Base-by-base conservation (phyloP, 2,329 filamentous ascomycete genomes). In the Aspergillus pseudoviridinutans region DNA sequence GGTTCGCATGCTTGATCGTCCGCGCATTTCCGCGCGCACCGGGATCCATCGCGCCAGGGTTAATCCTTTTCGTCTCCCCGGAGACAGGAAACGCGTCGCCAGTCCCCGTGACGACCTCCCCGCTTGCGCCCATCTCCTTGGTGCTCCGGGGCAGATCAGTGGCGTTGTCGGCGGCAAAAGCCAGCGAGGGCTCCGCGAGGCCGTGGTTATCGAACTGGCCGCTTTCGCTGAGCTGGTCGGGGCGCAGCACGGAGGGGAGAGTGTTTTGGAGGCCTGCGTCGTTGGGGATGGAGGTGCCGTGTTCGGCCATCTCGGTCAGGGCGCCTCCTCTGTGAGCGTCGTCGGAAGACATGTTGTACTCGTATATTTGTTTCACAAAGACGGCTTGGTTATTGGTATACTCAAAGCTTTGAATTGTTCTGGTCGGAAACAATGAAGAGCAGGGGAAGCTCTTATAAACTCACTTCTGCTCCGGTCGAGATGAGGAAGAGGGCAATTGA, bases 181-280 rank as follows among this genome's bases (percentile, higher is more conserved):
- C 75, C 0, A 72, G 58, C 41, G 69, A 69, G 4, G 71, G 64
- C 49, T 69, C 64, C 12, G 73, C 75, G 17, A 76, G 57, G 27
- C 73, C 70, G 25, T 74, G 70, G 44, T 75, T 67, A 49, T 76
- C 68, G 56, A 66, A 72, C 49, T 64, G 59, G 3, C 47, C 49
- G 46, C 73, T 65, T 44, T 76, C 69, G 47, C 66, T 63, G 12
- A 68, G 67, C 60, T 82, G 78, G 61, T 80, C 78, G 1, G 79
- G 79, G 6, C 78, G 76, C 25, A 80, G 74, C 2, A 78, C 74
- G 2, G 80, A 82, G 14, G 79, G 78, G 58, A 82, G 79, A 51
- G 70, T 70, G 61, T 76, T 75, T 61, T 75, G 70, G 47, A 60
- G 58, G 55, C 78, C 79, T 44, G 80, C 78, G 61, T 81, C 78